These are phyloP conservation scores for Camelina sativa DNA, from an alignment of 345 rosid species.

Conservation along the genomic window DNA sequence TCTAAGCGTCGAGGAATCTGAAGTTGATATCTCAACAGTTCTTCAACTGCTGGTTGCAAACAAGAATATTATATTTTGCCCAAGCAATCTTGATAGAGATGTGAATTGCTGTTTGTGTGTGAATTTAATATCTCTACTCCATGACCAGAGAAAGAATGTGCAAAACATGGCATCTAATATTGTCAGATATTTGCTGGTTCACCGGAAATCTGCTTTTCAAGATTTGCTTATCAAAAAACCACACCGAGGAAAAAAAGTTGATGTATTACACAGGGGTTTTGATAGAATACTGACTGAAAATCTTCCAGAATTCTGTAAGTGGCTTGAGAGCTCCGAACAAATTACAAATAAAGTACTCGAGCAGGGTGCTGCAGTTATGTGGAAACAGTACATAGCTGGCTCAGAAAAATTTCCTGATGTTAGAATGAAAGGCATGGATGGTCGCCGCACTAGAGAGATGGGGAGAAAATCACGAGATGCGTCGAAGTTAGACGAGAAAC, in stretches of 20 bases:
- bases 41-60: conserved; percentile 87
- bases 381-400: conserved; percentile 87
- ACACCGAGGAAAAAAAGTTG: conserved; percentile 71
- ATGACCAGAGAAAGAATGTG: conserved; percentile 73
- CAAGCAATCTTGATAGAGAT: conserved; percentile 88
- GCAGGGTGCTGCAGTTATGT: conserved; percentile 88
- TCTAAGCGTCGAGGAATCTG: conserved; percentile 59
- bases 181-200: conserved; percentile 74
- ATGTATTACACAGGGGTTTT: conserved; percentile 85
- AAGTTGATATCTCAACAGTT: conserved; percentile 70
- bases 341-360: conserved; percentile 74
- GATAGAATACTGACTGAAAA: conserved; percentile 79
- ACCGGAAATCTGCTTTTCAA: conserved; percentile 75
- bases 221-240: conserved; percentile 81
- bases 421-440: conserved; percentile 83
- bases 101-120: conserved; percentile 86
- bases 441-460: conserved; percentile 82
- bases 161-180: conserved; percentile 78
- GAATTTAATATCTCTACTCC: conserved; percentile 77
- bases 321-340: conserved; percentile 74
- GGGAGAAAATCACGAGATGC: conserved; percentile 78
- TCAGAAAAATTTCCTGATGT: conserved; percentile 89
- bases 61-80: conserved; percentile 79
- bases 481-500: conserved; percentile 69
- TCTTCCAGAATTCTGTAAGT: conserved; percentile 67